Conservation (phyloP, 129 eudicot species). For the Deinandra increscens region DNA sequence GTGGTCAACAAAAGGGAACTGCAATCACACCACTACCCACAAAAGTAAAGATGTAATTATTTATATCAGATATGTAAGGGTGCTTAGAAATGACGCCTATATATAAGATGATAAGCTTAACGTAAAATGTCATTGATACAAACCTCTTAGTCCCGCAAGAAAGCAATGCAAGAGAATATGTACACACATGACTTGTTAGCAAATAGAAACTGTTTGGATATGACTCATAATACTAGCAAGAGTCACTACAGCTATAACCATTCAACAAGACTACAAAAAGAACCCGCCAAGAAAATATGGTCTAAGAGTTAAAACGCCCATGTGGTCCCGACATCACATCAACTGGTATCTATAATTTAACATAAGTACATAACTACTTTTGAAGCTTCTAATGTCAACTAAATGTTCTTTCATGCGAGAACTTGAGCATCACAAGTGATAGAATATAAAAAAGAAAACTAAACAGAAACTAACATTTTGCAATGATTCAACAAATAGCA, state of each 20-base stretch:
- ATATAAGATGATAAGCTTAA: no score
- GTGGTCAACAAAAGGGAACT: background rate
- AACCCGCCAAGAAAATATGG: slow-evolving; percentile 1
- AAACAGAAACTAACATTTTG: no score
- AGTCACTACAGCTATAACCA: slow-evolving; percentile 13
- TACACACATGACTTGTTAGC: slow-evolving; percentile 5
- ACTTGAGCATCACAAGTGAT: background rate
- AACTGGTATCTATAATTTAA: background rate
- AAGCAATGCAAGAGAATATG: background rate
- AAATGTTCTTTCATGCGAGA: background rate
- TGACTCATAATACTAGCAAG: background rate
- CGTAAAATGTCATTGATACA: no score
- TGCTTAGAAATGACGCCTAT: no score
- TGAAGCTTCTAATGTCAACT: slow-evolving; percentile 6
- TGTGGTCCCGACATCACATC: no score
- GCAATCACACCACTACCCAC: slow-evolving; percentile 12
- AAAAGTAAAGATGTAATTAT: slow-evolving; percentile 1
- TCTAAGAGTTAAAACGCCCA: no score
- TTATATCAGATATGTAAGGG: slow-evolving; percentile 9
- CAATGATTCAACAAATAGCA: no score
- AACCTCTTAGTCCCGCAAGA: background rate
- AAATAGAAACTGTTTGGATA: background rate
- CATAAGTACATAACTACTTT: background rate
- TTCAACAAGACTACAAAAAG: slow-evolving; percentile 1
- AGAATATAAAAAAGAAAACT: background rate